Percentiles rank a stretch among this genome's conserved stretches.
These are phyloP conservation scores for Fomitopsis schrenkii DNA, from an alignment of 1,284 basidiomycete genomes.

Conservation along the genomic window DNA sequence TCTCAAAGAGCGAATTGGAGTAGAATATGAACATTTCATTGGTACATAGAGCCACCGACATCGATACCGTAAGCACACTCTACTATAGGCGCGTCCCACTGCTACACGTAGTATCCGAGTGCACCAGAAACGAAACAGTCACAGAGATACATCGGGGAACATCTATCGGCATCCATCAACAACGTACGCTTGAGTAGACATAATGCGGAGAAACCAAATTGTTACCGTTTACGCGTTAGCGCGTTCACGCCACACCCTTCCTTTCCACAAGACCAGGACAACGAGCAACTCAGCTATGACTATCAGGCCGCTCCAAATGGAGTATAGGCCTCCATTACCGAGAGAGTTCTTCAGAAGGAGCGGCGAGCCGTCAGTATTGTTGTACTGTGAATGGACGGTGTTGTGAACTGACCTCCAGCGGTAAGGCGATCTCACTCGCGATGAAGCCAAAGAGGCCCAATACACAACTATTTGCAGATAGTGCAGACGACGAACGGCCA, in stretches of 20 bases:
- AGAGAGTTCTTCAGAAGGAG: constrained; percentile 35
- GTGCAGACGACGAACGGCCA: constrained; percentile 67
- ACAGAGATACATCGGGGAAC: no score
- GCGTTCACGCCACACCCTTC: constrained; percentile 35
- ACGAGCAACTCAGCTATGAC: constrained; percentile 47
- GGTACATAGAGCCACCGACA: no score
- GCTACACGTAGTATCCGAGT: no score
- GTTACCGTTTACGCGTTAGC: not conserved
- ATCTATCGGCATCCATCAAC: not conserved
- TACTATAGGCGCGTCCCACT: no score
- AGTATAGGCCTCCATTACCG: constrained; percentile 74
- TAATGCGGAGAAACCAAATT: no score
- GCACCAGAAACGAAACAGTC: no score
- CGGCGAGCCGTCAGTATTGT: no score
- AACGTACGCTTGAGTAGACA: no score
- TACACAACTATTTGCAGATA: constrained; percentile 69
- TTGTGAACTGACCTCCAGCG: constrained; percentile 47
- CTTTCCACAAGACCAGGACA: constrained; percentile 46
- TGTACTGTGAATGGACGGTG: no score
- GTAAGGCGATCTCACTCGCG: constrained; percentile 65
- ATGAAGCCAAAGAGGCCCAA: constrained; percentile 69
- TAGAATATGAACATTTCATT: no score
- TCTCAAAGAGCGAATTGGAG: no score
- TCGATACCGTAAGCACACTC: no score
- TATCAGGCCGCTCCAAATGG: constrained; percentile 65